These are phyloP conservation scores for Cladosporium sp. DNA, from an alignment of 2,329 filamentous ascomycete genomes.

Conservation along the genomic window DNA sequence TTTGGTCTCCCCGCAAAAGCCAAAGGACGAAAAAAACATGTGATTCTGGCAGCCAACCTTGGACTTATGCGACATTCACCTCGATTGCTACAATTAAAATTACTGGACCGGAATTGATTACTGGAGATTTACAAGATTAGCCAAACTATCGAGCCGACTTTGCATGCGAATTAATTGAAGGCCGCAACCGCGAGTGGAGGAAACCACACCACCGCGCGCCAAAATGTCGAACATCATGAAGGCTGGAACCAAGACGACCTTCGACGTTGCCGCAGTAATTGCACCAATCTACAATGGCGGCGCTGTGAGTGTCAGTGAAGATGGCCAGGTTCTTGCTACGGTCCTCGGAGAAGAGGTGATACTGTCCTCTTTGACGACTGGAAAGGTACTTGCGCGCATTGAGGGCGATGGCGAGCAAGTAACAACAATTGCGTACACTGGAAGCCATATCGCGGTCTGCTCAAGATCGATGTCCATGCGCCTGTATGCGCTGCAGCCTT, in stretches of 20 bases:
- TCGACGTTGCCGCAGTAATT: slow-evolving; percentile 79
- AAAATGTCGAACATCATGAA: slow-evolving; percentile 53
- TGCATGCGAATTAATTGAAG: neutral
- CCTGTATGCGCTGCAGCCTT: slow-evolving; percentile 73
- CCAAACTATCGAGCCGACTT: neutral
- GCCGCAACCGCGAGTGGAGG: neutral
- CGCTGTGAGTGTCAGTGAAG: slow-evolving; percentile 77
- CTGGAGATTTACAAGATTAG: neutral
- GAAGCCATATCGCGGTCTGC: slow-evolving; percentile 84
- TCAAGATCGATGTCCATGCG: slow-evolving; percentile 96
- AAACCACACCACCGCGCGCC: neutral
- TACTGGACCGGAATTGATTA: neutral
- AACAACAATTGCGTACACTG: slow-evolving; percentile 79
- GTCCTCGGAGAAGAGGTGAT: slow-evolving; percentile 91
- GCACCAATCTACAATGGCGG: slow-evolving; percentile 94
- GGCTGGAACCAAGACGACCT: slow-evolving; percentile 75
- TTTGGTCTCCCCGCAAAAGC: neutral
- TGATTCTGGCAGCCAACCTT: neutral
- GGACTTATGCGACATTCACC: neutral
- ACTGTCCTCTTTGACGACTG: slow-evolving; percentile 80
- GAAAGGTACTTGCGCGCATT: slow-evolving; percentile 77
- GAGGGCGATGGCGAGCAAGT: slow-evolving; percentile 78
- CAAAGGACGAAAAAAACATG: neutral
- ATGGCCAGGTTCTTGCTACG: slow-evolving; percentile 80
- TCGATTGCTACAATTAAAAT: neutral